Base-by-base conservation (phyloP, 306 rosid genomes). In the Sophora flavescens region DNA sequence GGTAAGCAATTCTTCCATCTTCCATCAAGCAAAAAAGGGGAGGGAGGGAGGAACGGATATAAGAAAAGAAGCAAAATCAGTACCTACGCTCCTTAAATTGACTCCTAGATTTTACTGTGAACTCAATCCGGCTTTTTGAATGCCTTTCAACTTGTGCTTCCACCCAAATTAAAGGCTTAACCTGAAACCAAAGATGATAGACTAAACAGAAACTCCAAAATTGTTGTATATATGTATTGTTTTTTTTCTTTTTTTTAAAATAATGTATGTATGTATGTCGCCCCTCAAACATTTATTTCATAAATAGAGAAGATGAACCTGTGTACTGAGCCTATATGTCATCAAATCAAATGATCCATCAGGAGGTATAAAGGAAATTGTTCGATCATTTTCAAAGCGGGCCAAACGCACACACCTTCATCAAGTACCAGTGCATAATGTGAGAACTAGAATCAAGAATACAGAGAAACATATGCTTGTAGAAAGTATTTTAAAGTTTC, bases 31-130 rank as follows among this genome's bases (percentile, higher is more conserved):
- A 70, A 69, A 77, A 10, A 4, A 18, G 8, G 12, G 41, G 38
- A 51, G 38, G 16, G 38, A 13, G 85, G 77, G 6, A 65, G 8
- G 64, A 42, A 45, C 35, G 39, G 33, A 70, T 18, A 38, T 0
- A 42, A 15, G 41, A 64, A 35, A 30, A 33, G 58, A 17, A 14
- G 41, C 11, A 62, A 67, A 66, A 18, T 72, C 63, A 75, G 74
- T 89, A 95, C 99, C 99, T 95, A 42, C 99, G 97, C 89, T 95
- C 99, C 96, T 95, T 95, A 84, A 91, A 95, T 85, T 95, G 99
- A 89, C 99, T 95, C 83, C 99, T 88, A 66, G 99, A 92, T 79
- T 95, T 95, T 81, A 95, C 99, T 87, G 74, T 86, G 38, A 95
- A 88, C 92, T 95, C 99, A 7, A 95, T 86, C 68, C 99, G 96